Conservation (phyloP, 805 yeast genomes). For the Candida sanyiensis region DNA sequence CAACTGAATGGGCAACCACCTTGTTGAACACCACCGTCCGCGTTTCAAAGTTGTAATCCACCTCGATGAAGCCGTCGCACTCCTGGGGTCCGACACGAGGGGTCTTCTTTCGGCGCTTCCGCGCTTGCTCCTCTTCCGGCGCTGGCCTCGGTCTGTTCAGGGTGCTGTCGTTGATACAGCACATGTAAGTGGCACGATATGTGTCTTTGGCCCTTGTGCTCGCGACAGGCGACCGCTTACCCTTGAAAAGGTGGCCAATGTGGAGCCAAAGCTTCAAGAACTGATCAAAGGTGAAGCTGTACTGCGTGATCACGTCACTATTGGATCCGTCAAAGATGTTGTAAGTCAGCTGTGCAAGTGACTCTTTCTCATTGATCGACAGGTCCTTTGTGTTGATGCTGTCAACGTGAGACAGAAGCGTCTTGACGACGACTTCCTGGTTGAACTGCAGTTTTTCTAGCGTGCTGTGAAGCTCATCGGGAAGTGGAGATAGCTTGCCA, state of each 20-base stretch:
- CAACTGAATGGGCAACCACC: background rate
- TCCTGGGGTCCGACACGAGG: background rate
- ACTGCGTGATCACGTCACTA: background rate
- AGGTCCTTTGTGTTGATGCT: background rate
- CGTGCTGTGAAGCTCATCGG: background rate
- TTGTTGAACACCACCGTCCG: background rate
- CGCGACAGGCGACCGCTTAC: conserved; percentile 1
- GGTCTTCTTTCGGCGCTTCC: background rate
- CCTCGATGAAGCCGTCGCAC: background rate
- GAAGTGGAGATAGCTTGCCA: background rate
- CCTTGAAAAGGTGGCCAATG: background rate
- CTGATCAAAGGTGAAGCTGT: background rate
- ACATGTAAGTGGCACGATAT: conserved; percentile 1
- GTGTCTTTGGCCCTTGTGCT: background rate
- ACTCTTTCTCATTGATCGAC: background rate
- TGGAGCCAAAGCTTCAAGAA: conserved; percentile 1
- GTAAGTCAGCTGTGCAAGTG: background rate
- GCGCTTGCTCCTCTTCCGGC: background rate
- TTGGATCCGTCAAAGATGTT: conserved; percentile 1
- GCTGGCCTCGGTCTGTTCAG: background rate
- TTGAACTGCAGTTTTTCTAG: background rate
- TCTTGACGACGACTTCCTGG: conserved; percentile 1
- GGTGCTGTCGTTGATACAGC: background rate
- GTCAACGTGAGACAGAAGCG: background rate
- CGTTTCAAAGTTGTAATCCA: background rate